Percentiles rank a stretch among this genome's conserved stretches.
Evolutionary conservation across 495 filamentous ascomycete genomes (phyloP).

Genomic region (Hypoxylon perforatum): DNA sequence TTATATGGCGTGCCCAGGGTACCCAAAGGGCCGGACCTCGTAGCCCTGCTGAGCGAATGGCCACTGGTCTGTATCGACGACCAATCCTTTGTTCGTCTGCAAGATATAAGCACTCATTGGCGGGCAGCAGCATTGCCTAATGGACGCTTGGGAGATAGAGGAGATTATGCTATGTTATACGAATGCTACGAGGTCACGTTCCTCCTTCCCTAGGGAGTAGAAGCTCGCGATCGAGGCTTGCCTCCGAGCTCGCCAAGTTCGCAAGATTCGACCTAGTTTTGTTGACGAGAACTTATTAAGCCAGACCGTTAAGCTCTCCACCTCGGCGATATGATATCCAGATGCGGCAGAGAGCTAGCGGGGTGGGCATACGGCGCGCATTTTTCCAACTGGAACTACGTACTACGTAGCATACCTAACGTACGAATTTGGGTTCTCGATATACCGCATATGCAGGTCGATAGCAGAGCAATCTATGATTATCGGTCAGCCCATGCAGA

Average conservation of each 20-base stretch:
- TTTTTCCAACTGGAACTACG: constrained; percentile 24
- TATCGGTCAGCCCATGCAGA: constrained; percentile 46
- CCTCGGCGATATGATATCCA: constrained; percentile 39
- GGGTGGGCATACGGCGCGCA: constrained; percentile 12
- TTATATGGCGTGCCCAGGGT: constrained; percentile 9
- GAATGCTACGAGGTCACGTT: constrained; percentile 17
- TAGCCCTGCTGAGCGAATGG: constrained; percentile 23
- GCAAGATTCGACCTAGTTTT: constrained; percentile 32
- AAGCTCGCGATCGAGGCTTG: constrained; percentile 26
- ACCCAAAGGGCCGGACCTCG: constrained; percentile 16
- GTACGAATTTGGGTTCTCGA: constrained; percentile 39
- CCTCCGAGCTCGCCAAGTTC: constrained; percentile 28
- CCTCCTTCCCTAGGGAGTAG: constrained; percentile 24
- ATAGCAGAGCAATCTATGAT: constrained; percentile 46
- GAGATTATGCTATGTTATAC: constrained; percentile 33
- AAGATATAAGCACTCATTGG: constrained; percentile 22
- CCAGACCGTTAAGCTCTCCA: constrained; percentile 7
- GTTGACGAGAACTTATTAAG: constrained; percentile 25
- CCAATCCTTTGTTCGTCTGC: constrained; percentile 33
- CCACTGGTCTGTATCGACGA: constrained; percentile 27
- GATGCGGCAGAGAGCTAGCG: constrained; percentile 34
- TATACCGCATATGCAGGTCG: constrained; percentile 40
- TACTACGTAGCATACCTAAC: constrained; percentile 24
- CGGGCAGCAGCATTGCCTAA: constrained; percentile 15
- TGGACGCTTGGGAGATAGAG: constrained; percentile 26